Evolutionary conservation across 306 rosid genomes (phyloP), one percentile per base, ranked within the genome.

Genomic region (Lathyrus sativus): DNA sequence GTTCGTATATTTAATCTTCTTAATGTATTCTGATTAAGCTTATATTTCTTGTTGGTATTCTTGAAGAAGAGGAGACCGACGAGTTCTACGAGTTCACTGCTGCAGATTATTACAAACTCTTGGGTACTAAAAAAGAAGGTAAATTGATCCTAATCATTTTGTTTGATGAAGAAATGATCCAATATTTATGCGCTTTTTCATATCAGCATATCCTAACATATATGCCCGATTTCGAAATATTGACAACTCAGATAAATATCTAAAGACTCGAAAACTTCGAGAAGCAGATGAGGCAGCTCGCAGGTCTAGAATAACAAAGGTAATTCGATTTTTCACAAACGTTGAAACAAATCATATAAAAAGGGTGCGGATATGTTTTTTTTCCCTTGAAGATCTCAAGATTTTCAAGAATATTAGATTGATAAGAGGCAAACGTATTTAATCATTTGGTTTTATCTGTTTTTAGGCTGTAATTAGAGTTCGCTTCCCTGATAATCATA

Each of bases 241-340:
- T 15, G 29, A 35, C 9, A 18, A 50, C 70, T 28, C 89, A 93
- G 98, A 88, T 70, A 93, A 93, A 55, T 74, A 49, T 53, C 83
- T 90, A 66, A 93, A 90, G 83, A 93, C 97, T 56, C 85, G 89
- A 42, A 90, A 86, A 75, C 50, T 93, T 55, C 84, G 89, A 73
- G 96, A 88, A 76, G 96, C 98, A 63, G 98, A 93, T 77, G 82
- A 77, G 83, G 90, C 86, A 33, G 85, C 98, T 58, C 95, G 89
- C 13, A 88, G 85, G 76, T 86, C 96, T 67, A 90, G 77, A 79
- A 80, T 79, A 62, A 86, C 90, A 8, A 86, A 90, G 86, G 98
- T 92, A 75, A 2, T 26, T 74, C 9, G 28, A 17, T 38, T 41
- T 41, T 78, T 49, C 60, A 7, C 22, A 55, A 70, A 63, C 41